phyloP scores from a whole-genome alignment of 768 basidiomycete genomes.

The Saitozyma sp. region DNA sequence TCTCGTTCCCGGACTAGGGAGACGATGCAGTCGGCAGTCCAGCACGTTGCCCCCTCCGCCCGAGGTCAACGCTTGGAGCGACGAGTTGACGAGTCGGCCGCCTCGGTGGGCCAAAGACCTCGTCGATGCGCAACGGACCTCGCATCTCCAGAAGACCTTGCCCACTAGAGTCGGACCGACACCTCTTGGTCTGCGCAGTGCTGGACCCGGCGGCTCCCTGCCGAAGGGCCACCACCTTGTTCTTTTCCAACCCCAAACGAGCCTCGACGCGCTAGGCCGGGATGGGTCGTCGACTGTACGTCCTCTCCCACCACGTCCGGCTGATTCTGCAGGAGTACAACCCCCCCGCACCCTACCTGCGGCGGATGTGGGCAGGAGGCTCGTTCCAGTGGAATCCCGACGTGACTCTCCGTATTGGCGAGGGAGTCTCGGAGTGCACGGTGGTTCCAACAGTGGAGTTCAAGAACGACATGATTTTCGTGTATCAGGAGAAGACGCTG shows the following conservation, averaged over 20 bases:
- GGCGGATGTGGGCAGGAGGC: conserved; percentile 49
- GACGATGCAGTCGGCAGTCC: too few relatives aligned
- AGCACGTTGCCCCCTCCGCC: neutral
- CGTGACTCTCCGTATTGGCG: neutral
- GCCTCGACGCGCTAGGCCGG: conserved; percentile 29
- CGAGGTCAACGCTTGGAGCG: conserved; percentile 23
- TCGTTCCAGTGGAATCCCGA: conserved; percentile 18
- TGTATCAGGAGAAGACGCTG: conserved; percentile 35
- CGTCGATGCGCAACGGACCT: conserved; percentile 27
- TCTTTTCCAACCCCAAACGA: conserved; percentile 33
- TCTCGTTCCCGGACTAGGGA: too few relatives aligned
- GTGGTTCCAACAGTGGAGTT: conserved; percentile 31
- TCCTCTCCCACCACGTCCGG: neutral
- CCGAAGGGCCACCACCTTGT: conserved; percentile 30
- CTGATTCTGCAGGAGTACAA: conserved; percentile 40
- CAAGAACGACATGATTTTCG: conserved; percentile 44
- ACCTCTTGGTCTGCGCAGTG: neutral
- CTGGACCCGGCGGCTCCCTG: conserved; percentile 15
- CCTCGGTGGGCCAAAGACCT: conserved; percentile 13
- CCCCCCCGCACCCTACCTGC: conserved; percentile 34
- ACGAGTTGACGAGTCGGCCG: conserved; percentile 10
- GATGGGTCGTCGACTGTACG: conserved; percentile 44
- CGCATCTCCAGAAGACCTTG: conserved; percentile 26
- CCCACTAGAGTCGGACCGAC: conserved; percentile 23
- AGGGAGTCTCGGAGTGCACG: conserved; percentile 2